Percentiles rank a stretch among this genome's conserved stretches.
Conservation (phyloP, 768 basidiomycete genomes). For the Gymnopilus junonius region DNA sequence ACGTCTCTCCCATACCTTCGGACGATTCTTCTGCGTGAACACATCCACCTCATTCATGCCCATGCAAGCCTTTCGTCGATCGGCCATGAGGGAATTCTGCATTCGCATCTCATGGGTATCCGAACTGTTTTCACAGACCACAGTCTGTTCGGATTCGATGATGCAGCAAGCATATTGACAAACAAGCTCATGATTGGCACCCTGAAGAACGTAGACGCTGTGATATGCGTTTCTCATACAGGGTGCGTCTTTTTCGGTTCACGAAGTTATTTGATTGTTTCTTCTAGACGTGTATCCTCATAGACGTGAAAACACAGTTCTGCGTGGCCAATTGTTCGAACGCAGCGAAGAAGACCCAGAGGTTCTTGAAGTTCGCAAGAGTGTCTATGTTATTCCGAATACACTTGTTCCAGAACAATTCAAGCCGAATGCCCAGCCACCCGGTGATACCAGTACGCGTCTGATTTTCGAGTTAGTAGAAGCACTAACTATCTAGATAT, state of each 20-base stretch:
- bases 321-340: constrained; percentile 81
- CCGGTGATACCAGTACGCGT: constrained; percentile 60
- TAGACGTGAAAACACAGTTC: constrained; percentile 97
- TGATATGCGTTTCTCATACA: constrained; percentile 96
- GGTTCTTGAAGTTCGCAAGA: constrained; percentile 50
- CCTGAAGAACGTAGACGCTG: constrained; percentile 89
- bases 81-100: constrained; percentile 91
- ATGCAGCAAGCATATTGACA: constrained; percentile 95
- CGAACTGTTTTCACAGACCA: constrained; percentile 97
- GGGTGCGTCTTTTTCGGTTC: constrained; percentile 58
- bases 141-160: constrained; percentile 94
- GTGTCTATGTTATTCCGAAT: constrained; percentile 93
- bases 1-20: constrained; percentile 92
- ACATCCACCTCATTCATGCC: constrained; percentile 85
- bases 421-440: constrained; percentile 57
- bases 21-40: constrained; percentile 85
- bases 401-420: constrained; percentile 89
- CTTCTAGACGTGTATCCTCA: not conserved
- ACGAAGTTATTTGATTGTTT: not conserved
- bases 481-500: constrained; percentile 75
- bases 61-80: constrained; percentile 91
- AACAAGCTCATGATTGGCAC: constrained; percentile 93
- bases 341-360: constrained; percentile 46
- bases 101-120: constrained; percentile 84
- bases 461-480: constrained; percentile 1